Base-by-base conservation (phyloP, 2,329 filamentous ascomycete genomes). In the Dactylonectria estremocensis region DNA sequence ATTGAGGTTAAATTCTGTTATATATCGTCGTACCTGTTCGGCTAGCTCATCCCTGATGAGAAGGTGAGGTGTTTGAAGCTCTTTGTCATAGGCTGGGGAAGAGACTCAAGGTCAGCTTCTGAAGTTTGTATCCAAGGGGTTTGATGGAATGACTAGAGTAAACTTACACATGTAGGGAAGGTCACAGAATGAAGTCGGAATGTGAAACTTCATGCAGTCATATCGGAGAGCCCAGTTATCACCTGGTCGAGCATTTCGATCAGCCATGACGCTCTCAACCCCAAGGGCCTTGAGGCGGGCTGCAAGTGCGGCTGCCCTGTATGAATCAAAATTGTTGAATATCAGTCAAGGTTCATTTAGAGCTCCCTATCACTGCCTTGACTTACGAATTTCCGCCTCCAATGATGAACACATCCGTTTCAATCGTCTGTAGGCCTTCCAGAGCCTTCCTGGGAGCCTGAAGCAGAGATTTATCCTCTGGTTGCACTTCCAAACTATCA, bases 141-240 rank as follows among this genome's bases (percentile, higher is more conserved):
- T 35, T 35, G 10, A 11, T 35, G 31, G 10, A 6, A 35, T 35
- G 31, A n/a, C n/a, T n/a, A n/a, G n/a, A n/a, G n/a, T n/a, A n/a
- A n/a, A 43, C 61, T 54, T 20, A 72, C 71, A 14, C 31, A 69
- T 64, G 7, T 66, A 73, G 0, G 71, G 71, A 13, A 73, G 24
- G 2, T 73, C 66, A 13, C 66, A 66, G 11, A 71, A 55, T 0
- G 70, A 68, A 1, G 71, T 71, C 2, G 70, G 71, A 11, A 73
- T 53, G 3, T 72, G 68, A 11, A 73, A 69, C 31, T 54, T 66
- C 11, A 73, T 52, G 45, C 46, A 69, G 8, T 73, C 66, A 10
- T 73, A 71, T 13, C 69, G 53, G 1, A 64, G 28, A 24, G 63
- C 64, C 70, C 70, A 73, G 9, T 73, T 73, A 18, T 71, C 66